Evolutionary conservation across 164 flowering plant species (phyloP).

Genomic region (Santalum album): DNA sequence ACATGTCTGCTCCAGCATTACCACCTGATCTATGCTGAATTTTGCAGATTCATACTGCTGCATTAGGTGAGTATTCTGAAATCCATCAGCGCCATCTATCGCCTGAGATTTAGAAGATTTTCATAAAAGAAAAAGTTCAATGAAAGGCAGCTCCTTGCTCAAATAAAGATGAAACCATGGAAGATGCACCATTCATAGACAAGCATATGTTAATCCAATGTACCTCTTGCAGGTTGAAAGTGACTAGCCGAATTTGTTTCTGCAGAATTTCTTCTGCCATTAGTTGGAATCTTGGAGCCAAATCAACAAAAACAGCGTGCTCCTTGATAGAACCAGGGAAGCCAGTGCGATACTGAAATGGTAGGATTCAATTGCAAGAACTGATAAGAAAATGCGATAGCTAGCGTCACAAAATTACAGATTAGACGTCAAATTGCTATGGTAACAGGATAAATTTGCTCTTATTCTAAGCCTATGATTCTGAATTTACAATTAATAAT

Average conservation of each 20-base stretch:
- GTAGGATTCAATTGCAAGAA: background rate
- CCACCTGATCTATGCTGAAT: conserved; percentile 85
- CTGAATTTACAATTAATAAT: too few species aligned
- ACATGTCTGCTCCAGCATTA: background rate
- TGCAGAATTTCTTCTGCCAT: conserved; percentile 72
- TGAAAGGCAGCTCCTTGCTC: background rate
- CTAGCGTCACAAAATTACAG: too few species aligned
- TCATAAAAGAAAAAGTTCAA: conserved; percentile 1
- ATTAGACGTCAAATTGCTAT: too few species aligned
- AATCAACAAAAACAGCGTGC: conserved; percentile 69
- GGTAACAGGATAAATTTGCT: too few species aligned
- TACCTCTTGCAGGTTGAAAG: conserved; percentile 75
- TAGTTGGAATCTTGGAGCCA: conserved; percentile 70
- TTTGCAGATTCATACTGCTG: conserved; percentile 78
- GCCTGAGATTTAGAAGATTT: conserved; percentile 38
- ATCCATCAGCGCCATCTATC: conserved; percentile 93
- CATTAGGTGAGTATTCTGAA: conserved; percentile 87
- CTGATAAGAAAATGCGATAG: too few species aligned
- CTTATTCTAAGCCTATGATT: too few species aligned
- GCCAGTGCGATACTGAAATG: conserved; percentile 63
- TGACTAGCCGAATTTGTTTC: conserved; percentile 63
- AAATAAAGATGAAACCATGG: too few species aligned
- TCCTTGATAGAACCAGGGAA: conserved; percentile 75
- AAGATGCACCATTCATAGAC: background rate
- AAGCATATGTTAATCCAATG: too few species aligned